Base-by-base conservation (phyloP, 345 rosid genomes). In the Citrus maxima region DNA sequence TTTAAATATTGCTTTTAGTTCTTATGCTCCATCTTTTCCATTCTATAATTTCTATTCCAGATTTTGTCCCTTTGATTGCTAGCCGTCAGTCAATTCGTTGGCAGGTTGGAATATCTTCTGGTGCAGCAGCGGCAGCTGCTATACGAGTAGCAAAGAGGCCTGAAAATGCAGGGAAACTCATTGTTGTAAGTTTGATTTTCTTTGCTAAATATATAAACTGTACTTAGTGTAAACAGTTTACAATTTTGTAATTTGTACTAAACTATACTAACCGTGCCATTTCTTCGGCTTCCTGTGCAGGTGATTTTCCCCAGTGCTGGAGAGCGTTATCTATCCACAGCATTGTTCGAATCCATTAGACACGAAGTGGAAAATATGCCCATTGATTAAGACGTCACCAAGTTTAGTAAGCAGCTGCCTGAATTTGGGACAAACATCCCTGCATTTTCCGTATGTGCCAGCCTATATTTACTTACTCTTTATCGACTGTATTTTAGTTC, bases 241-340 rank as follows among this genome's bases (percentile, higher is more conserved):
- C 10, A 34, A 32, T 16, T 32, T 14, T 2, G 25, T 54, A 3
- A 4, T 21, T 12, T 22, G 28, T 2, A 55, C 13, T 35, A 49
- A 30, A 14, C 37, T 60, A 10, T 18, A 28, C 7, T 46, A 10
- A 18, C 3, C 21, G 1, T 32, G 70, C 12, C 30, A 19, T 4
- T 24, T 22, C 55, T 30, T 34, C 1, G 70, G 27, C 56, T 70
- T 56, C 8, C 10, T 24, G 4, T 72, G 77, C 88, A 93, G 98
- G 91, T 83, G 80, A 21, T 93, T 63, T 89, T 93, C 77, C 94
- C 96, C 22, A 93, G 98, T 55, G 88, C 85, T 22, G 96, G 94
- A 10, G 96, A 93, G 86, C 94, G 94, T 38, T 93, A 93, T 81
- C 82, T 92, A 10, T 90, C 96, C 4, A 81, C 93, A 14, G 80